Evolutionary conservation across 331 rosid genomes (phyloP).

Genomic region (Rosa hybrid): DNA sequence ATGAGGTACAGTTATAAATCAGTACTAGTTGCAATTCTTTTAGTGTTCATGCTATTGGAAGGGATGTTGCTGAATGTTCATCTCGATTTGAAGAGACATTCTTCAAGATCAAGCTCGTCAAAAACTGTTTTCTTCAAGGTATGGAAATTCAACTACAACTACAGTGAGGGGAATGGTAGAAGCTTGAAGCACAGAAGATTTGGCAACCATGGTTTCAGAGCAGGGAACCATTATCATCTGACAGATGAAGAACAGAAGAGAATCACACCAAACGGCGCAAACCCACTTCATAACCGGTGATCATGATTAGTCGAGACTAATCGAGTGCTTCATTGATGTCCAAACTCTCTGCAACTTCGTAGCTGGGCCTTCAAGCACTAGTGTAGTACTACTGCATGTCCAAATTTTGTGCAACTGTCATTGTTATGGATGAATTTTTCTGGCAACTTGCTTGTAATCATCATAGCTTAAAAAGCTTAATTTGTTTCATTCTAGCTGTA

Average conservation of each 20-base stretch:
- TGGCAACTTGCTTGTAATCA: neutral
- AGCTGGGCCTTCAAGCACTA: neutral
- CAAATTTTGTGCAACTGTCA: neutral
- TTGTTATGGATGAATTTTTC: neutral
- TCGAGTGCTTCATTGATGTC: neutral
- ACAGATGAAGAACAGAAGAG: slow-evolving; percentile 36
- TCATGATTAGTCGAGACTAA: neutral
- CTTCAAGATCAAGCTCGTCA: slow-evolving; percentile 4
- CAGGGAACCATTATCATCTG: neutral
- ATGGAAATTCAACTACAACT: slow-evolving; percentile 16
- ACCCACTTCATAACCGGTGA: slow-evolving; percentile 44
- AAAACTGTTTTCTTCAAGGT: slow-evolving; percentile 21
- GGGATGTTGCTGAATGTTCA: slow-evolving; percentile 10
- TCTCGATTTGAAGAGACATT: neutral
- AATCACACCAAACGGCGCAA: slow-evolving; percentile 38
- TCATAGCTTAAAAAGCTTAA: neutral
- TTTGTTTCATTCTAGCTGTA: neutral
- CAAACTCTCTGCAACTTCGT: neutral
- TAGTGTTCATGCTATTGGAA: slow-evolving; percentile 20
- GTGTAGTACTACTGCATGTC: neutral
- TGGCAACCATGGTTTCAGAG: slow-evolving; percentile 25
- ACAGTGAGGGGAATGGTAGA: neutral
- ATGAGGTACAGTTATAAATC: slow-evolving; percentile 23
- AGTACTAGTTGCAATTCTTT: neutral
- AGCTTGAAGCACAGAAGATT: slow-evolving; percentile 22